A percentile compares a stretch with the other conserved stretches of the same genome.
Conservation (phyloP, 805 yeast genomes). For the Henningerozyma blattae region DNA sequence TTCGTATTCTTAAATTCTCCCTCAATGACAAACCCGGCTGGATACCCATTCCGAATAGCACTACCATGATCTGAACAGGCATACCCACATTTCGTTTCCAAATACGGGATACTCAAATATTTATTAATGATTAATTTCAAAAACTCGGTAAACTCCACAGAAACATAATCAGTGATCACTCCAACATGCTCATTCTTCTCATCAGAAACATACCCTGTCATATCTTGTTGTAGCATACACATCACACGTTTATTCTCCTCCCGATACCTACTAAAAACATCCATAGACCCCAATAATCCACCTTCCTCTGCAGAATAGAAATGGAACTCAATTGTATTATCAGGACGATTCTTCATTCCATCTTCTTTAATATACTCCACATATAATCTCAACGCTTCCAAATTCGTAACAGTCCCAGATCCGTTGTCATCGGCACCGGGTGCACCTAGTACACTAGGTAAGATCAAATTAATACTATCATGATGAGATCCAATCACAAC, state of each 20-base stretch:
- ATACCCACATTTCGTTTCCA: constrained; percentile 75
- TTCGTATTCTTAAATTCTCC: constrained; percentile 51
- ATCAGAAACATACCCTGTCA: constrained; percentile 68
- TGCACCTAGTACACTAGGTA: constrained; percentile 58
- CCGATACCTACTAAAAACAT: constrained; percentile 48
- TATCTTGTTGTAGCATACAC: constrained; percentile 89
- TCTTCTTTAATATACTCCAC: constrained; percentile 22
- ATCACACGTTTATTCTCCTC: constrained; percentile 38
- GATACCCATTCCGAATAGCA: constrained; percentile 73
- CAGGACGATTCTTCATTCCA: constrained; percentile 30
- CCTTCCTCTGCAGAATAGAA: constrained; percentile 95
- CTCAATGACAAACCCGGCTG: constrained; percentile 75
- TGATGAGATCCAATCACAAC: constrained; percentile 84
- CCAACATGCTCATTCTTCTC: constrained; percentile 57
- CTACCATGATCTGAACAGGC: constrained; percentile 92
- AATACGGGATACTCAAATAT: constrained; percentile 58
- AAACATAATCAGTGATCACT: constrained; percentile 62
- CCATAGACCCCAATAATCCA: constrained; percentile 78
- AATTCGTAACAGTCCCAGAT: constrained; percentile 67
- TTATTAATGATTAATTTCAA: constrained; percentile 46
- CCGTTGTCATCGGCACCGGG: constrained; percentile 98
- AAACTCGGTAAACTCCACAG: constrained; percentile 42
- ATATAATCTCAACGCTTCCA: constrained; percentile 64
- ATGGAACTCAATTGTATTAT: constrained; percentile 80
- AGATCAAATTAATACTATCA: constrained; percentile 65